Evolutionary conservation across 179 eudicot genomes (phyloP).

Genomic region (Camellia oleifera): DNA sequence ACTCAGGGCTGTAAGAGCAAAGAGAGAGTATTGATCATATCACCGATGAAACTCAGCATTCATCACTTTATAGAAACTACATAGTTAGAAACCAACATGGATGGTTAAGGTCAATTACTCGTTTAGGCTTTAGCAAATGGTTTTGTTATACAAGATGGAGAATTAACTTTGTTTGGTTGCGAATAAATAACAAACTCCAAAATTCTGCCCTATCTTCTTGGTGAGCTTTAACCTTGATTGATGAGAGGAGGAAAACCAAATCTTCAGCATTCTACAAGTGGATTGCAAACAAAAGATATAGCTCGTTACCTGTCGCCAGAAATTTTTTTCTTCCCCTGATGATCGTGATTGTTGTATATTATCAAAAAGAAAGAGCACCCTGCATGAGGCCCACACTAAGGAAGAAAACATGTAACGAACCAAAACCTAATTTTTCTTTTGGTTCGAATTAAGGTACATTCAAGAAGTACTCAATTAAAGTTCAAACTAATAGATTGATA

Average conservation of each 20-base stretch:
- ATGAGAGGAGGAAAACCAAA: slow-evolving; percentile 5
- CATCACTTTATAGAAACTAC: background rate
- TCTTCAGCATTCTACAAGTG: background rate
- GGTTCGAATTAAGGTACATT: background rate
- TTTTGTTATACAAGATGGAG: background rate
- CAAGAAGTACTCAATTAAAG: background rate
- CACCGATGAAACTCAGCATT: background rate
- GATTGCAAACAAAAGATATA: background rate
- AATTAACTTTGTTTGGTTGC: background rate
- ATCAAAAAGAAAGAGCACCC: background rate
- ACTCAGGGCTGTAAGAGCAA: background rate
- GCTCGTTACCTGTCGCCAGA: background rate
- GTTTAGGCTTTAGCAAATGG: slow-evolving; percentile 1
- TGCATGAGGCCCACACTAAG: background rate
- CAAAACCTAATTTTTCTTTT: background rate
- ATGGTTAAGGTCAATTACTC: background rate
- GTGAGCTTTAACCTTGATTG: background rate
- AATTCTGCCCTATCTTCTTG: no score
- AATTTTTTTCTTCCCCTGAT: background rate
- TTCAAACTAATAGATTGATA: background rate
- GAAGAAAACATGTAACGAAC: background rate
- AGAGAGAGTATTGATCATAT: background rate
- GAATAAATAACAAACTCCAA: background rate
- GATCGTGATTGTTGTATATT: background rate
- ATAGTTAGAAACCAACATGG: slow-evolving; percentile 1